Percentiles rank a stretch among this genome's conserved stretches.
phyloP scores from a whole-genome alignment of 1,284 basidiomycete species.

The Melanopsichium pennsylvanicum region DNA sequence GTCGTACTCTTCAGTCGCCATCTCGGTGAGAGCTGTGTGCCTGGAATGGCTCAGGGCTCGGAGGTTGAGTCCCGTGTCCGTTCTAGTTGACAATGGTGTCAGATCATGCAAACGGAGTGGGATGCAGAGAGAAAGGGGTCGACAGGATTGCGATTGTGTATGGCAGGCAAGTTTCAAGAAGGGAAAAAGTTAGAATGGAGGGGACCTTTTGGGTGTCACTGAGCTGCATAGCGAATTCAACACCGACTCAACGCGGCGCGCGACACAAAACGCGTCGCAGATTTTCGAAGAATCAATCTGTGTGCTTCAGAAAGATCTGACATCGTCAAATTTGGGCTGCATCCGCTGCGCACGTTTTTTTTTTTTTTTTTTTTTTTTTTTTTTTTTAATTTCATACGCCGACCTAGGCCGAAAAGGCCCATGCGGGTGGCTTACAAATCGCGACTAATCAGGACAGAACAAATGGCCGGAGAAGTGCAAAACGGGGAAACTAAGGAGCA shows the following conservation, averaged over 20 bases:
- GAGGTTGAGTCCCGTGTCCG: no score
- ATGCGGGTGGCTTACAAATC: no score
- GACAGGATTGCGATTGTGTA: not conserved
- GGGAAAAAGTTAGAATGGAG: not conserved
- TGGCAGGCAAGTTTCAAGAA: not conserved
- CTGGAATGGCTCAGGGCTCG: no score
- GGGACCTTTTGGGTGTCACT: not conserved
- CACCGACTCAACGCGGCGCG: conserved; percentile 45
- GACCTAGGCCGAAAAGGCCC: no score
- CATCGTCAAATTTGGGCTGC: no score
- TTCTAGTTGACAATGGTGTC: not conserved
- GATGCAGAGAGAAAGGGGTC: not conserved
- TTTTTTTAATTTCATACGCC: no score
- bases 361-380: no score
- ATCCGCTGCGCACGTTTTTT: no score
- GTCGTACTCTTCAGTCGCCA: conserved; percentile 37
- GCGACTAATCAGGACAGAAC: no score
- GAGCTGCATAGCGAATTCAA: conserved; percentile 29
- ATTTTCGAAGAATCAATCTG: not conserved
- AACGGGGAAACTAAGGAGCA: no score
- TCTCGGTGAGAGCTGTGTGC: conserved; percentile 1
- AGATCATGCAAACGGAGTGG: no score
- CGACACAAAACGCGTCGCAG: conserved; percentile 17
- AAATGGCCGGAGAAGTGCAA: no score
- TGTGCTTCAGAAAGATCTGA: not conserved